A percentile compares a stretch with the other conserved stretches of the same genome.
Conservation (phyloP, 164 flowering plant species). For the Euptelea pleiosperma region DNA sequence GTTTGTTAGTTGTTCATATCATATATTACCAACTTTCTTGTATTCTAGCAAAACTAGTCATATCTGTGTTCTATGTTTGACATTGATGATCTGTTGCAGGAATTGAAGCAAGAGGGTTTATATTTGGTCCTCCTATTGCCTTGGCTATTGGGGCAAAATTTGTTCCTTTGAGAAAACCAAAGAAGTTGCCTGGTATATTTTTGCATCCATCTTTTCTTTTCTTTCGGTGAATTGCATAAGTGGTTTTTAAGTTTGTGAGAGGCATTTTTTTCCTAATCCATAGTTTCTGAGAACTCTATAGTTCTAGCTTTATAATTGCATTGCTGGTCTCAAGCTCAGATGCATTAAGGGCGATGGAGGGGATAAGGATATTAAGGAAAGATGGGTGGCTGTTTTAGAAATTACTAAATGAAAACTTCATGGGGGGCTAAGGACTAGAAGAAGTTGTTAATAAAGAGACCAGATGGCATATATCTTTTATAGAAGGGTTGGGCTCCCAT, state of each 20-base stretch:
- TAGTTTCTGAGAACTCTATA: too few relatives aligned
- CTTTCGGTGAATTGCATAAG: neutral
- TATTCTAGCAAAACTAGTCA: neutral
- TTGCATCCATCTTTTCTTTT: neutral
- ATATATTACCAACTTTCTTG: neutral
- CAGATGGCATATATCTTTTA: too few relatives aligned
- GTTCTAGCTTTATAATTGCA: too few relatives aligned
- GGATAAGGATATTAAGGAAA: too few relatives aligned
- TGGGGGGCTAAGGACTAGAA: too few relatives aligned
- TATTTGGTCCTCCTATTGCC: constrained; percentile 98
- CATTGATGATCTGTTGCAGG: constrained; percentile 43
- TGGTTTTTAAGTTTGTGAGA: neutral
- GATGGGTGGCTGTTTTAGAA: too few relatives aligned
- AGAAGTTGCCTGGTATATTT: constrained; percentile 80
- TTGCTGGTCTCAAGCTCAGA: too few relatives aligned
- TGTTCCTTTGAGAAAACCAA: constrained; percentile 96
- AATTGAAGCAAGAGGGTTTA: constrained; percentile 95
- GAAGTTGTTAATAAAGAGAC: too few relatives aligned
- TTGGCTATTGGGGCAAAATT: constrained; percentile 96
- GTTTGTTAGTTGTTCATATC: neutral
- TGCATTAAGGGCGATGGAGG: too few relatives aligned
- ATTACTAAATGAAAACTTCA: too few relatives aligned
- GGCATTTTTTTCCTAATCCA: too few relatives aligned
- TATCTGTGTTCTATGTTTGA: neutral
- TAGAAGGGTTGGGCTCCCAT: too few relatives aligned